These are phyloP conservation scores for Nicotiana sylvestris DNA, from an alignment of 257 asterid genomes.

Conservation along the genomic window DNA sequence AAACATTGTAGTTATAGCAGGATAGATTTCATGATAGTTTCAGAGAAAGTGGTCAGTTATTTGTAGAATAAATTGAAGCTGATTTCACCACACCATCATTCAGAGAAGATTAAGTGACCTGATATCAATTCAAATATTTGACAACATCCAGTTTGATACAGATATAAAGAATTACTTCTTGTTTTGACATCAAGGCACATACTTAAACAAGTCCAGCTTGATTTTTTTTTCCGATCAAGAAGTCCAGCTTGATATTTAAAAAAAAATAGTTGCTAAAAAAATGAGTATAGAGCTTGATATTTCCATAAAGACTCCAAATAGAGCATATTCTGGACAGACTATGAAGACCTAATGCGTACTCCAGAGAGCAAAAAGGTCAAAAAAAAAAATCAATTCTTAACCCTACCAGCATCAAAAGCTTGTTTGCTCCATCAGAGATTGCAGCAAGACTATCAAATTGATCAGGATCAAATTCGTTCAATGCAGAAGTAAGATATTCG, in stretches of 20 bases:
- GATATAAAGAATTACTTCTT: background rate
- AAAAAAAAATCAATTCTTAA: background rate
- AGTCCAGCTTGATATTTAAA: background rate
- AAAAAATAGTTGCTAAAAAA: background rate
- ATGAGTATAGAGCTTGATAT: background rate
- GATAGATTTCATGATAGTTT: background rate
- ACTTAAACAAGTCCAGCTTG: background rate
- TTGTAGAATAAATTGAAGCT: background rate
- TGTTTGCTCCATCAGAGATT: constrained; percentile 97
- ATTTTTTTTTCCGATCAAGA: background rate
- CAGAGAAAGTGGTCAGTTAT: background rate
- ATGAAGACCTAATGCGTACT: background rate
- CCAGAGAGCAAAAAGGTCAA: background rate
- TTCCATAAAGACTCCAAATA: background rate
- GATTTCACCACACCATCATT: background rate
- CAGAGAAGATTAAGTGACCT: background rate
- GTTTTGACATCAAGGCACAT: background rate
- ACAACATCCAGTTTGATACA: background rate
- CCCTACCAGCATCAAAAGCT: constrained; percentile 95
- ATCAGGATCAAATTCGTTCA: constrained; percentile 94
- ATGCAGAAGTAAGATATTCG: constrained; percentile 94
- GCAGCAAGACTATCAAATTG: constrained; percentile 98
- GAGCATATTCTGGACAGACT: background rate
- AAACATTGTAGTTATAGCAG: constrained; percentile 23
- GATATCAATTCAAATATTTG: background rate